Percentiles rank a stretch among this genome's conserved stretches.
These are phyloP conservation scores for Perkinsus chesapeaki DNA, from an alignment of 169 alveolate species.

Conservation along the genomic window DNA sequence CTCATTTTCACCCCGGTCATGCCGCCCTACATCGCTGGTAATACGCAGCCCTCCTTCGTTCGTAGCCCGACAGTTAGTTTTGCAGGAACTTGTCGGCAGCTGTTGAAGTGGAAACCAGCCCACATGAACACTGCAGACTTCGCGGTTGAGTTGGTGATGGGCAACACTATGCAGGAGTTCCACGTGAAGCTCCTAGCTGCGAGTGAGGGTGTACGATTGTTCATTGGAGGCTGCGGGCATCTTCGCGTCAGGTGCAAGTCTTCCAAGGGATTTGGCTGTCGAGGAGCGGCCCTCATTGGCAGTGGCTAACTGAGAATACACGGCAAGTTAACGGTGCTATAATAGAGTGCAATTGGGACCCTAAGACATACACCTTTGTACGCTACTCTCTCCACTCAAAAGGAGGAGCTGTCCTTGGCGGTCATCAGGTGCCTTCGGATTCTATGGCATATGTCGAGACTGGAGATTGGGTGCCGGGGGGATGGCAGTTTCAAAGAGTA, in stretches of 20 bases:
- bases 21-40: conserved; percentile 66
- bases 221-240: not conserved
- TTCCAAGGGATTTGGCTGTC: not conserved
- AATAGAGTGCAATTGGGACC: conserved; percentile 13
- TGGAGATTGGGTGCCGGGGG: conserved; percentile 64
- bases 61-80: conserved; percentile 2
- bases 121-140: conserved; percentile 78
- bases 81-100: conserved; percentile 78
- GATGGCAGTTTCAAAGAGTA: conserved; percentile 42
- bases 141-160: not conserved
- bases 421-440: not conserved
- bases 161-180: not conserved
- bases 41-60: not conserved
- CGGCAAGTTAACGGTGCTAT: conserved; percentile 48
- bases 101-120: conserved; percentile 88
- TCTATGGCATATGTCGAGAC: conserved; percentile 38
- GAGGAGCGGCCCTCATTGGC: not conserved
- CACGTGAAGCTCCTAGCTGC: not conserved
- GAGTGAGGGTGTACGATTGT: not conserved
- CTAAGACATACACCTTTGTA: conserved; percentile 23
- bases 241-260: not conserved
- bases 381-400: conserved; percentile 38
- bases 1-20: conserved; percentile 77
- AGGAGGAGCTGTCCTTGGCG: too few relatives aligned
- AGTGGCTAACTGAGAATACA: not conserved